These are phyloP conservation scores for Monosporascus sp. DNA, from an alignment of 2,329 filamentous ascomycete genomes.

Conservation along the genomic window DNA sequence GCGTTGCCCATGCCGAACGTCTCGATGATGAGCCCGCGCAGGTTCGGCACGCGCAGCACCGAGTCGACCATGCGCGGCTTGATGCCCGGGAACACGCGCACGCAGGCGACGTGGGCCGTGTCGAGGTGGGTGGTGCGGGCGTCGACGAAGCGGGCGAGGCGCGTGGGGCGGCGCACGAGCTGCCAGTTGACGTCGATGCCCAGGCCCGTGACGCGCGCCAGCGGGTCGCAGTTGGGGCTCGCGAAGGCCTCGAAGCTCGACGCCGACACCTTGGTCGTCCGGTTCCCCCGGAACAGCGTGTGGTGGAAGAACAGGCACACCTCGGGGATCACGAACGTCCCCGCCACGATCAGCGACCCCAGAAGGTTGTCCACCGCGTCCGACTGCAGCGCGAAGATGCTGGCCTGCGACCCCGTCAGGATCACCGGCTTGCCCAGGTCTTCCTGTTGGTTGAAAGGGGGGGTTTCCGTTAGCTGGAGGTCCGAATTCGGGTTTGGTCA, in stretches of 20 bases:
- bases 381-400: conserved; percentile 85
- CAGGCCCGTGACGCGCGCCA: conserved; percentile 76
- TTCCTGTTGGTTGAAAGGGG: conserved; percentile 8
- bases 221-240: conserved; percentile 76
- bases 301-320: conserved; percentile 94
- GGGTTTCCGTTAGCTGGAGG: background rate
- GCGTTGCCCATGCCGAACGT: conserved; percentile 93
- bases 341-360: conserved; percentile 81
- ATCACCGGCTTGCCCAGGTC: conserved; percentile 89
- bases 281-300: conserved; percentile 81
- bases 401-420: conserved; percentile 75
- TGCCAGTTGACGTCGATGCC: conserved; percentile 79
- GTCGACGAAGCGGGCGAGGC: conserved; percentile 62
- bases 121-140: conserved; percentile 66
- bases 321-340: conserved; percentile 88
- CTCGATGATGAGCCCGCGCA: conserved; percentile 79
- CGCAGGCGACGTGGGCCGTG: conserved; percentile 82
- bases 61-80: conserved; percentile 89
- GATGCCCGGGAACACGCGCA: conserved; percentile 89
- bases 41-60: conserved; percentile 68
- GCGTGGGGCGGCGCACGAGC: conserved; percentile 67
- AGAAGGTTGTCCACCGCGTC: conserved; percentile 89
- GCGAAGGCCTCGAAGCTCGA: conserved; percentile 83
- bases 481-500: background rate
- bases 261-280: conserved; percentile 81